Evolutionary conservation across 2,329 filamentous ascomycete genomes (phyloP), one percentile per base, ranked within the genome.

Genomic region (Ophiobolus disseminans): DNA sequence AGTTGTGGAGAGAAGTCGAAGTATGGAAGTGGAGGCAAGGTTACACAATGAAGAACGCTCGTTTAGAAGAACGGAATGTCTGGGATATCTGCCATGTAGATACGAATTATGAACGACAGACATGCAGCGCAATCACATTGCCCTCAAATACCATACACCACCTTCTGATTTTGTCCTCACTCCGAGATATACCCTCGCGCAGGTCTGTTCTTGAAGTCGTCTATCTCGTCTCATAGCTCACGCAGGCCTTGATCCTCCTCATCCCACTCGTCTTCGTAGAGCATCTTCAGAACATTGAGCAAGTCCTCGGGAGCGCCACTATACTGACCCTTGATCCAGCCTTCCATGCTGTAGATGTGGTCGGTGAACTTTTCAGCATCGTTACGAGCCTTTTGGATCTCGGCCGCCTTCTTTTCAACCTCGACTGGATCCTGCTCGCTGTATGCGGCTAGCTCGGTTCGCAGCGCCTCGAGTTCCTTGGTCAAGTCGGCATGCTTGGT

Each of bases 251-350:
- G 76, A 30, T 79, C 80, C 45, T 85, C 82, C 45, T 79, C 69
- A 44, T 77, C 78, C 60, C 77, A 83, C 58, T 85, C 80, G 17
- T 77, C 76, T 7, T 78, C 80, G 56, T 84, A 85, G 39, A 75
- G 76, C 35, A 74, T 70, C 43, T 69, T 73, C 59, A 76, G 74
- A 13, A 82, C 63, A 3, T 53, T 57, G n/a, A 72, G 58, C 16
- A 83, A 55, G 5, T 71, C 48, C 49, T 79, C 78, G 32, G 72
- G 66, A 59, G 82, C 78, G 2, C 65, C 65, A 14, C 52, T 52
- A 9, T 57, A 45, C 10, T 60, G 50, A 42, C 67, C 68, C 58
- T 70, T 73, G 31, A 79, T 53, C 73, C 74, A 79, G 21, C 67
- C 60, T 48, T 80, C 77, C 74, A 80, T 77, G 47, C 66, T 62